Base-by-base conservation (phyloP, 352 stramenopile genomes). In the Globisporangium heterothallicum region DNA sequence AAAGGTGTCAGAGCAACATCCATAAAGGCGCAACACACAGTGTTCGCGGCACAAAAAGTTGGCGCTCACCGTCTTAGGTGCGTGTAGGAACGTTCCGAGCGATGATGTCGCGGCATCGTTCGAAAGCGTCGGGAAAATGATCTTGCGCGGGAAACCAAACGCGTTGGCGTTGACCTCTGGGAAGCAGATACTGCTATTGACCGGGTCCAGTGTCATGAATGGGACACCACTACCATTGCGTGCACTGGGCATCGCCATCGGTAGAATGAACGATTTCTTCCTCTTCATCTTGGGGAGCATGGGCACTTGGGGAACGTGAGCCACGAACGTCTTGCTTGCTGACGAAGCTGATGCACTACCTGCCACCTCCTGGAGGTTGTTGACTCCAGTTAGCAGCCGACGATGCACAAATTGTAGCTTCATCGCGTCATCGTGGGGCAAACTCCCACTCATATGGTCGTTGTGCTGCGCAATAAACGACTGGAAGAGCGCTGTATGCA, bases 331-430 rank as follows among this genome's bases (percentile, higher is more conserved):
- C 49, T 80, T 80, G 34, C 49, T 63, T 25, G 43, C 42, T 13
- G 30, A 22, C 1, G 32, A 50, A 46, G 52, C 30, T 41, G 6
- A 46, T 34, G 21, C 13, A 48, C 6, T 43, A 42, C 53, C 25
- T 73, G 36, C 29, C 49, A 22, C 21, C 5, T 38, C 32, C n/a
- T 38, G 49, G 46, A 38, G 41, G 4, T 24, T 40, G 40, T 49
- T 56, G 19, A 16, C 29, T 5, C 21, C 53, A 35, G 40, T 61
- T 6, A 76, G 32, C 30, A 79, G 42, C 10, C 47, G 62, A 7
- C 63, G 52, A 45, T 70, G 63, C 32, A 79, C 60, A 30, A 70
- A 76, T 19, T 74, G 58, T 22, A 76, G 60, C 27, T 74, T 74
- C n/a, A 60, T 43, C 0, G 61, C 66, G 13, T 74, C 63, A 25